phyloP scores from a whole-genome alignment of 2,329 filamentous ascomycete genomes.

The Dothideomycetidae sp. region DNA sequence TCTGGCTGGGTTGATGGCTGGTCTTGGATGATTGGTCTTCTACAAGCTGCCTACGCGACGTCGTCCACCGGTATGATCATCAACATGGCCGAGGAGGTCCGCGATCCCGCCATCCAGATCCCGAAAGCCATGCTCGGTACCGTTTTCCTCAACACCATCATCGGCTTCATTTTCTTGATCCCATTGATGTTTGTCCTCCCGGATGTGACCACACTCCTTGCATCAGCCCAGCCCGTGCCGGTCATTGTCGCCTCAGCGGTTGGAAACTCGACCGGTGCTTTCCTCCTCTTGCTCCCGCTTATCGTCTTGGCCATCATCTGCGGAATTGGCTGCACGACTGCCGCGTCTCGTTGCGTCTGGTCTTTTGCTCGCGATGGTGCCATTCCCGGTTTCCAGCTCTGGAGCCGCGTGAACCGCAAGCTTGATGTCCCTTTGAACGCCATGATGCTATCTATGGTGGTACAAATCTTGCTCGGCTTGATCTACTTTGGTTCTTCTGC shows the following conservation, averaged over 20 bases:
- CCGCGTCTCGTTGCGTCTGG: constrained; percentile 52
- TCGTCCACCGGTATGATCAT: constrained; percentile 71
- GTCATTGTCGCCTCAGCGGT: constrained; percentile 49
- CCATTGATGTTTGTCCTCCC: constrained; percentile 56
- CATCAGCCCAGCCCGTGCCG: constrained; percentile 44
- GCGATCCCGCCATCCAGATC: constrained; percentile 50
- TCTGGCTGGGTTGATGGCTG: constrained; percentile 57
- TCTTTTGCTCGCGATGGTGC: constrained; percentile 58
- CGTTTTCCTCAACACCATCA: constrained; percentile 51
- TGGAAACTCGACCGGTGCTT: constrained; percentile 44
- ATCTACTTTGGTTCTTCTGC: constrained; percentile 56
- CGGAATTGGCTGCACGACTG: constrained; percentile 55
- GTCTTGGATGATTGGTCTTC: constrained; percentile 56
- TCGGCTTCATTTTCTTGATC: constrained; percentile 53
- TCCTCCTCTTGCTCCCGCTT: constrained; percentile 49
- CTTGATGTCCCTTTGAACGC: constrained; percentile 55
- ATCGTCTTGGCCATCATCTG: constrained; percentile 53
- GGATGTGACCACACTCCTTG: constrained; percentile 41
- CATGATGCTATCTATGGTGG: constrained; percentile 55
- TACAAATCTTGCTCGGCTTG: constrained; percentile 49
- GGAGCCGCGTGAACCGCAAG: constrained; percentile 46
- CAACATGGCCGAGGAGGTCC: constrained; percentile 62
- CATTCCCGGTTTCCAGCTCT: constrained; percentile 46
- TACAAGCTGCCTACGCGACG: constrained; percentile 59
- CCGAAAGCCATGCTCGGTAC: constrained; percentile 58